Conservation (phyloP, 768 basidiomycete genomes). For the Gloeostereum incarnatum region DNA sequence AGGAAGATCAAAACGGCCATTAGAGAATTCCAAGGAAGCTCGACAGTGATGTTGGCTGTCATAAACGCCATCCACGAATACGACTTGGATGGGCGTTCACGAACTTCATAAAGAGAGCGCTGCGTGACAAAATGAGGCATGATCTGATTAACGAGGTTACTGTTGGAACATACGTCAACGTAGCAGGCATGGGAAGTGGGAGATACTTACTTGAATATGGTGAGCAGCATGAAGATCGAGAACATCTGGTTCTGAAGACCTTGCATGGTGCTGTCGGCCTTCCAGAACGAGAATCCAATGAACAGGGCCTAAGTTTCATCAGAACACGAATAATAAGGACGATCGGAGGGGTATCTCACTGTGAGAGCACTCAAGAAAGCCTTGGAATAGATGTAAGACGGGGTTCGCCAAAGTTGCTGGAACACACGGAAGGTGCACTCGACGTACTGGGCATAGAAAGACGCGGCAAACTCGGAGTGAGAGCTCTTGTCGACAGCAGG, state of each 20-base stretch:
- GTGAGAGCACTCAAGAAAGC: not conserved
- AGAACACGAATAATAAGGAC: not conserved
- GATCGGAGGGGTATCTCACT: not conserved
- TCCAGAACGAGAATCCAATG: slow-evolving; percentile 20
- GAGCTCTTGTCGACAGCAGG: slow-evolving; percentile 7
- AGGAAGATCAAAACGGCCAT: slow-evolving; percentile 18
- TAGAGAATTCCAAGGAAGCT: slow-evolving; percentile 15
- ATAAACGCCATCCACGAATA: slow-evolving; percentile 21
- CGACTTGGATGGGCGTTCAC: slow-evolving; percentile 20
- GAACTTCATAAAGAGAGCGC: slow-evolving; percentile 20
- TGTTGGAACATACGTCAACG: too few relatives aligned
- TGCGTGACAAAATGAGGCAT: slow-evolving; percentile 23
- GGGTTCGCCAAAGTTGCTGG: slow-evolving; percentile 16
- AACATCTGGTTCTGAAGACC: slow-evolving; percentile 18
- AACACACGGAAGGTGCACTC: slow-evolving; percentile 13
- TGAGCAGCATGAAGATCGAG: slow-evolving; percentile 15
- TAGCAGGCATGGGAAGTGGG: too few relatives aligned
- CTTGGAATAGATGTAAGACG: slow-evolving; percentile 15
- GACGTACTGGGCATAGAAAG: slow-evolving; percentile 12
- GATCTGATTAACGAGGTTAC: slow-evolving; percentile 22
- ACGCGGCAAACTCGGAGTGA: slow-evolving; percentile 12
- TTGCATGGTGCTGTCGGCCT: slow-evolving; percentile 13
- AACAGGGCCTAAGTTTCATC: slow-evolving; percentile 8
- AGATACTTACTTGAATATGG: slow-evolving; percentile 15
- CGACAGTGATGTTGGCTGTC: slow-evolving; percentile 20